A percentile compares a stretch with the other conserved stretches of the same genome.
Conservation (phyloP, 306 rosid species). For the Begonia loranthoides region DNA sequence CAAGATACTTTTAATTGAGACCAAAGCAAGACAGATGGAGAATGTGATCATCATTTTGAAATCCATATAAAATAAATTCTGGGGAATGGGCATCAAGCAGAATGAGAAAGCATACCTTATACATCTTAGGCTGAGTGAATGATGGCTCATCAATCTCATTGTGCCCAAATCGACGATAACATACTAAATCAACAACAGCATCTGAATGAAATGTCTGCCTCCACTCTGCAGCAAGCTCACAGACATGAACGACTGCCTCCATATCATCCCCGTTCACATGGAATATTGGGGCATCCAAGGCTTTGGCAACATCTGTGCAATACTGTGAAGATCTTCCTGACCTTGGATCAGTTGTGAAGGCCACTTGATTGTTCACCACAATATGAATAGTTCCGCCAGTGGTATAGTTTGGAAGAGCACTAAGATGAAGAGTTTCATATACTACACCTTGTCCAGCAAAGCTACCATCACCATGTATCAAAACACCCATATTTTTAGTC, state of each 20-base stretch:
- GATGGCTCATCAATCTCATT: constrained; percentile 97
- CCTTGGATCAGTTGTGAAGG: constrained; percentile 84
- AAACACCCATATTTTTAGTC: constrained; percentile 63
- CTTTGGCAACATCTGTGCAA: constrained; percentile 96
- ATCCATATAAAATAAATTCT: neutral
- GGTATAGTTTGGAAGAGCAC: constrained; percentile 85
- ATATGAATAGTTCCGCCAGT: constrained; percentile 95
- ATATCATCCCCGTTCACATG: constrained; percentile 90
- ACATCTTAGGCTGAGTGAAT: constrained; percentile 93
- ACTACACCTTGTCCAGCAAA: constrained; percentile 98
- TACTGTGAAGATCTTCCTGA: constrained; percentile 85
- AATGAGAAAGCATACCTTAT: constrained; percentile 42
- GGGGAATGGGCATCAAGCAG: neutral
- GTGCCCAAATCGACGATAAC: constrained; percentile 94
- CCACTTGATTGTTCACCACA: constrained; percentile 92
- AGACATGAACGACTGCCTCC: constrained; percentile 93
- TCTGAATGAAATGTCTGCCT: constrained; percentile 92
- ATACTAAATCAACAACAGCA: constrained; percentile 87
- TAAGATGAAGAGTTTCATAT: constrained; percentile 84
- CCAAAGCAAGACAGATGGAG: neutral
- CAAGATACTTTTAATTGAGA: neutral
- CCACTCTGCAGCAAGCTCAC: constrained; percentile 99
- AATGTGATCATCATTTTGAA: too few species aligned
- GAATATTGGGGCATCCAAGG: constrained; percentile 79
- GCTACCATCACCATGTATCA: constrained; percentile 97